Evolutionary conservation across 2,329 filamentous ascomycete species (phyloP).

Genomic region (Mycosphaerella sp.): DNA sequence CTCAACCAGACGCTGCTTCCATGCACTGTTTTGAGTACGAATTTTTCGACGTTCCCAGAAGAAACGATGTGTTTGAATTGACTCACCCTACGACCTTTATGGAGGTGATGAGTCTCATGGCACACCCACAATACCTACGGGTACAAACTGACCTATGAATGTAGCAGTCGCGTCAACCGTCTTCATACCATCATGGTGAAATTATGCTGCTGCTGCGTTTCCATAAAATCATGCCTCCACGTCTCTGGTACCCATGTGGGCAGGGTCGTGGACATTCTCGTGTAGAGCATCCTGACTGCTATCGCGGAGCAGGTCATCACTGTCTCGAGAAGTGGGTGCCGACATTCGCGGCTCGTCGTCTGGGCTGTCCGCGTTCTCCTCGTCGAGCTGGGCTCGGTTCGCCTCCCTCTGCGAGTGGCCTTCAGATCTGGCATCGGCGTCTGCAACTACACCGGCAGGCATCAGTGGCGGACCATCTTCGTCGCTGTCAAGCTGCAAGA

Average conservation of each 20-base stretch:
- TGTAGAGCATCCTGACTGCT: slow-evolving; percentile 12
- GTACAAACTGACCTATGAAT: neutral
- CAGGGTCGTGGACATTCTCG: neutral
- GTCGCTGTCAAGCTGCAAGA: slow-evolving; percentile 91
- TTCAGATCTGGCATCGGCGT: slow-evolving; percentile 18
- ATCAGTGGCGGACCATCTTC: slow-evolving; percentile 57
- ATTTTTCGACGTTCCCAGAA: slow-evolving; percentile 18
- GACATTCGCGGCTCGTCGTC: slow-evolving; percentile 15
- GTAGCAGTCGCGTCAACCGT: too few species aligned
- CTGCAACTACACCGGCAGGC: slow-evolving; percentile 28
- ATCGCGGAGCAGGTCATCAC: slow-evolving; percentile 15
- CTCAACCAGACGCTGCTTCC: slow-evolving; percentile 7
- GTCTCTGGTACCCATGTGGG: slow-evolving; percentile 4
- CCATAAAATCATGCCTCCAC: slow-evolving; percentile 7
- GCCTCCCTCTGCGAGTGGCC: slow-evolving; percentile 17
- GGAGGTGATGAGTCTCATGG: slow-evolving; percentile 17
- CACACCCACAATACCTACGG: slow-evolving; percentile 12
- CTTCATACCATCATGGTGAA: too few species aligned
- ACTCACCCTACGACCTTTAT: slow-evolving; percentile 13
- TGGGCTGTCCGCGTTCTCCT: slow-evolving; percentile 12
- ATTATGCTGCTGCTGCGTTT: neutral
- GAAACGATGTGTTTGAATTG: slow-evolving; percentile 18
- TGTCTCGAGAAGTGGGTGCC: slow-evolving; percentile 20
- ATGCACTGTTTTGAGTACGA: slow-evolving; percentile 12
- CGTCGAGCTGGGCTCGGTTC: slow-evolving; percentile 16